Base-by-base conservation (phyloP, 2,329 filamentous ascomycete genomes). In the Monosporascus cannonballus region DNA sequence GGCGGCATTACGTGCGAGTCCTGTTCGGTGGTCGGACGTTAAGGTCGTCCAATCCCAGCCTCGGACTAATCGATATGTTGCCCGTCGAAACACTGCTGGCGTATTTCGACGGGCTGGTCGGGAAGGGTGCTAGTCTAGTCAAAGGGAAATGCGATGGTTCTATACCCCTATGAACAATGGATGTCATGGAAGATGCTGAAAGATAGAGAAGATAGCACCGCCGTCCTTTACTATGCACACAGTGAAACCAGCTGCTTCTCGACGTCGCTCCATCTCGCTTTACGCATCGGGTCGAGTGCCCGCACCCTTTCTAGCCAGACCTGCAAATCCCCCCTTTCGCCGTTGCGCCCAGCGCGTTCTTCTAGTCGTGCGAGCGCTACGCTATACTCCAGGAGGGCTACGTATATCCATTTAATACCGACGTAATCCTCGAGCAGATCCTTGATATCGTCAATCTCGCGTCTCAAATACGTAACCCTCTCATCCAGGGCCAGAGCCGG, bases 311-410 rank as follows among this genome's bases (percentile, higher is more conserved):
- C 71, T 30, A 94, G 69, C 87, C 84, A 88, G 39, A 55, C 62
- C 51, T 67, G 61, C 47, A 85, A 65, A 44, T 80, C 75, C 11
- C 60, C 61, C 70, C 58, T 80, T 76, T 5, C 71, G 51, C 66
- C 67, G 68, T 72, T 64, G 2, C 56, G 52, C 8, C 34, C 44
- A 54, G 49, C 3, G 67, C 71, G 62, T 69, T 71, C 69, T 61
- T 78, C 77, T 55, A 88, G 63, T n/a, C 69, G 68, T 51, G 75
- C 77, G n/a, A 87, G 69, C 34, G 75, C 72, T 30, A 86, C 65
- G 1, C 85, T 85, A 64, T 90, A 91, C 56, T 90, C 83, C 24
- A 97, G 77, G 49, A 97, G 74, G 5, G 87, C 87, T 69, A 96
- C 89, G 65, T 96, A 96, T 45, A 96, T 88, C 82, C 90, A 94